Conservation (phyloP, 225 moss, liverwort and hornwort genomes). For the Marchantia paleacea region DNA sequence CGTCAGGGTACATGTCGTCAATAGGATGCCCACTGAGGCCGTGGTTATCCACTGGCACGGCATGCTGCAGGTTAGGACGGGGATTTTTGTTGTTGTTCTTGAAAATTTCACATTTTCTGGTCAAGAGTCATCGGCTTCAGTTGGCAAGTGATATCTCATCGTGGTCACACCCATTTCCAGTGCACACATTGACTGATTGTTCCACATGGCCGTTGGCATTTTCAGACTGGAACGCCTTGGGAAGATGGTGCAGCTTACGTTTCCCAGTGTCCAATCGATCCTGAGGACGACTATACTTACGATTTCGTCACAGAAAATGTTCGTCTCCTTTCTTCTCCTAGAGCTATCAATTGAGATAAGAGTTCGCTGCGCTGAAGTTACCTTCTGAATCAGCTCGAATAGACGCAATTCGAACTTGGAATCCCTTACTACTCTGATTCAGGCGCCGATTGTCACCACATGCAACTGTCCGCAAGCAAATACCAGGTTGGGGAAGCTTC, state of each 20-base stretch:
- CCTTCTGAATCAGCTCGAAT: not conserved
- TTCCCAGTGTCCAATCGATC: constrained; percentile 54
- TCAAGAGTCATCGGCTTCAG: not conserved
- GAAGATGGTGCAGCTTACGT: constrained; percentile 43
- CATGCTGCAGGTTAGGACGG: constrained; percentile 21
- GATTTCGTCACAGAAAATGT: constrained; percentile 37
- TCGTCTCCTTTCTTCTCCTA: not conserved
- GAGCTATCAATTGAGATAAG: not conserved
- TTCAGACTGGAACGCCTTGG: constrained; percentile 43
- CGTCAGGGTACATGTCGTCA: constrained; percentile 35
- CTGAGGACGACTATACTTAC: constrained; percentile 51
- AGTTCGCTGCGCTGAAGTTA: not conserved
- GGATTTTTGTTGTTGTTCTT: not conserved
- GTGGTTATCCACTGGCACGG: constrained; percentile 54
- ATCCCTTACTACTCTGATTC: too few relatives aligned
- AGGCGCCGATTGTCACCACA: too few relatives aligned
- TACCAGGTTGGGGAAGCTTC: too few relatives aligned
- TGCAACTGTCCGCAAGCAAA: too few relatives aligned
- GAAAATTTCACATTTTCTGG: not conserved
- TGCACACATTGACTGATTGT: too few relatives aligned
- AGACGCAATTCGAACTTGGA: too few relatives aligned
- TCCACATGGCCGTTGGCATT: not conserved
- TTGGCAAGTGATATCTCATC: not conserved
- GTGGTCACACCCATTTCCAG: too few relatives aligned
- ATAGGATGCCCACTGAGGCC: constrained; percentile 39